A percentile compares a stretch with the other conserved stretches of the same genome.
Evolutionary conservation across 2,329 filamentous ascomycete genomes (phyloP).

Genomic region (Xylariaceae sp.): DNA sequence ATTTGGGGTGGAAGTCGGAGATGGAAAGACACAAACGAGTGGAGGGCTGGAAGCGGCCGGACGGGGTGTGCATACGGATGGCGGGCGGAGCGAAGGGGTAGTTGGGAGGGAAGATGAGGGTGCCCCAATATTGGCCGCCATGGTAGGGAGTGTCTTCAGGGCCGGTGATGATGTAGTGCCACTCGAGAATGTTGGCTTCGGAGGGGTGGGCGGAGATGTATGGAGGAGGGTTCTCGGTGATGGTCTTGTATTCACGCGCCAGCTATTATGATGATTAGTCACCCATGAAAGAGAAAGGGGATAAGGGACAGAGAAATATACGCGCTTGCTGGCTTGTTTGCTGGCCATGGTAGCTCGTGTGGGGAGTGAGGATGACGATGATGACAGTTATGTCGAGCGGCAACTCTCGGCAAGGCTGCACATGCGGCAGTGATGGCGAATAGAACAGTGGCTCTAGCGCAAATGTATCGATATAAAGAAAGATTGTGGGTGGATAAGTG

Average conservation of each 20-base stretch:
- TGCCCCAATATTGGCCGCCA: conserved; percentile 96
- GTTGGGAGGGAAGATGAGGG: conserved; percentile 88
- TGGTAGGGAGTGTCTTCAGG: conserved; percentile 93
- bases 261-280: conserved; percentile 37
- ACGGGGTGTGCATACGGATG: conserved; percentile 98
- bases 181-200: conserved; percentile 90
- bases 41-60: conserved; percentile 89
- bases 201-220: conserved; percentile 88
- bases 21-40: conserved; percentile 92
- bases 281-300: not conserved
- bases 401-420: not conserved
- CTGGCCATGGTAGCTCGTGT: conserved; percentile 55
- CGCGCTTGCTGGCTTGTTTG: conserved; percentile 68
- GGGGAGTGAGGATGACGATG: too few relatives aligned
- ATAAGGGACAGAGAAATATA: conserved; percentile 35
- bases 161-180: conserved; percentile 94
- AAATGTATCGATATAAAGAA: not conserved
- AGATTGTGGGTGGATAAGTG: not conserved
- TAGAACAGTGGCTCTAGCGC: not conserved
- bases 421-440: not conserved
- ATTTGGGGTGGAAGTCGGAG: conserved; percentile 95
- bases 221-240: conserved; percentile 72
- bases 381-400: not conserved
- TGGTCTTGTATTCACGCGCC: conserved; percentile 60
- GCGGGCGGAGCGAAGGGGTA: conserved; percentile 96